These are phyloP conservation scores for Trichophyton verrucosum DNA, from an alignment of 2,329 filamentous ascomycete genomes.

Conservation along the genomic window DNA sequence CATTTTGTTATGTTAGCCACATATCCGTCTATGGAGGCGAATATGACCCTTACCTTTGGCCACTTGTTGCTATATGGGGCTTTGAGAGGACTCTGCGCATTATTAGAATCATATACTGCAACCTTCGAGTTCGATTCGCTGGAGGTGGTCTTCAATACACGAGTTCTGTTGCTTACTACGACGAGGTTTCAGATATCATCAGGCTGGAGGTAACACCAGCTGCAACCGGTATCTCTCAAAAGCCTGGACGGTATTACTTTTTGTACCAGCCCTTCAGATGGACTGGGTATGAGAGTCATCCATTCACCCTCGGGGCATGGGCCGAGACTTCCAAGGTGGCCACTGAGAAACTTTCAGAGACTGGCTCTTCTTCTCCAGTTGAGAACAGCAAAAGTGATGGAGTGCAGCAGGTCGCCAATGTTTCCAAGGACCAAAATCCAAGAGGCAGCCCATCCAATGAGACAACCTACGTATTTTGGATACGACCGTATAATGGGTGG, in stretches of 20 bases:
- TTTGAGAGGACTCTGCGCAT: slow-evolving; percentile 34
- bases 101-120: slow-evolving; percentile 30
- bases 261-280: slow-evolving; percentile 32
- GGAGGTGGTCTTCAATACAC: slow-evolving; percentile 17
- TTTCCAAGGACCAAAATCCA: neutral
- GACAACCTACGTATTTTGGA: slow-evolving; percentile 26
- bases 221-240: slow-evolving; percentile 21
- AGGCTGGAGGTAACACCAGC: slow-evolving; percentile 29
- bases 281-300: slow-evolving; percentile 37
- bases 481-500: slow-evolving; percentile 37
- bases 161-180: slow-evolving; percentile 28
- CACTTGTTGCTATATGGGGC: slow-evolving; percentile 36
- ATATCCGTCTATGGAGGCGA: slow-evolving; percentile 35
- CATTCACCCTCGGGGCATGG: slow-evolving; percentile 31
- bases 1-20: slow-evolving; percentile 22
- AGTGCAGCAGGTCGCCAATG: no score
- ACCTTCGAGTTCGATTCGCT: slow-evolving; percentile 21
- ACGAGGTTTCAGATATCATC: slow-evolving; percentile 30
- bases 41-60: slow-evolving; percentile 38
- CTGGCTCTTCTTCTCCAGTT: neutral
- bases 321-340: neutral
- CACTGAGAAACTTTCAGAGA: neutral
- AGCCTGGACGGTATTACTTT: slow-evolving; percentile 38
- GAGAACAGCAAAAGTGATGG: neutral
- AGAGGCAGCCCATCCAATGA: neutral